phyloP scores from a whole-genome alignment of 2,329 filamentous ascomycete genomes.

The Dendryphion nanum region DNA sequence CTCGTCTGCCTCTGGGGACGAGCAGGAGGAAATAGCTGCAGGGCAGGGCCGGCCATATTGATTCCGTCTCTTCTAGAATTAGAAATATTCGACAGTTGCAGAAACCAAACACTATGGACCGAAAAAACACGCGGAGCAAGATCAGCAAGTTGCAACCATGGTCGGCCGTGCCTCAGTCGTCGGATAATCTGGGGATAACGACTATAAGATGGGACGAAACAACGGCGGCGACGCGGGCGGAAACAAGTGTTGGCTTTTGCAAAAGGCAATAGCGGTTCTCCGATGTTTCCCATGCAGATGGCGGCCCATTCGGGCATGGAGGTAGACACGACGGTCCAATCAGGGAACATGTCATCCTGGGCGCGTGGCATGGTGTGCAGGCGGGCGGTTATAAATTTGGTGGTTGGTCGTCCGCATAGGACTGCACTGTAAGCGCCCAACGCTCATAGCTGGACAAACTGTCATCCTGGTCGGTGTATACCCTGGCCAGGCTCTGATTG shows the following conservation, averaged over 20 bases:
- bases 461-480: conserved; percentile 21
- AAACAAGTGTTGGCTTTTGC: conserved; percentile 16
- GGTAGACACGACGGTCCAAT: conserved; percentile 30
- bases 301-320: conserved; percentile 23
- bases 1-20: conserved; percentile 33
- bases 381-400: conserved; percentile 36
- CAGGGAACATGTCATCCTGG: conserved; percentile 24
- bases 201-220: conserved; percentile 29
- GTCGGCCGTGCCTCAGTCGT: conserved; percentile 13
- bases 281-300: conserved; percentile 30
- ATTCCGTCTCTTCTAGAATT: conserved; percentile 18
- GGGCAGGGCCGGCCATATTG: conserved; percentile 34
- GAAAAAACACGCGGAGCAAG: conserved; percentile 4
- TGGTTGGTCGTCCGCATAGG: conserved; percentile 37
- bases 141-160: conserved; percentile 3
- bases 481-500: too few relatives aligned
- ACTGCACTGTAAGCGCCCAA: conserved; percentile 37
- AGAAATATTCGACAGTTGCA: too few relatives aligned
- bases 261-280: conserved; percentile 37
- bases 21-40: conserved; percentile 41
- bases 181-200: conserved; percentile 33
- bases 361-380: conserved; percentile 30
- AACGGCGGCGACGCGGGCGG: conserved; percentile 14
- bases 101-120: conserved; percentile 5
- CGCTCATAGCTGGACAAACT: conserved; percentile 26